Conservation (phyloP, 371 early-diverging fungal species). For the Apophysomyces variabilis region DNA sequence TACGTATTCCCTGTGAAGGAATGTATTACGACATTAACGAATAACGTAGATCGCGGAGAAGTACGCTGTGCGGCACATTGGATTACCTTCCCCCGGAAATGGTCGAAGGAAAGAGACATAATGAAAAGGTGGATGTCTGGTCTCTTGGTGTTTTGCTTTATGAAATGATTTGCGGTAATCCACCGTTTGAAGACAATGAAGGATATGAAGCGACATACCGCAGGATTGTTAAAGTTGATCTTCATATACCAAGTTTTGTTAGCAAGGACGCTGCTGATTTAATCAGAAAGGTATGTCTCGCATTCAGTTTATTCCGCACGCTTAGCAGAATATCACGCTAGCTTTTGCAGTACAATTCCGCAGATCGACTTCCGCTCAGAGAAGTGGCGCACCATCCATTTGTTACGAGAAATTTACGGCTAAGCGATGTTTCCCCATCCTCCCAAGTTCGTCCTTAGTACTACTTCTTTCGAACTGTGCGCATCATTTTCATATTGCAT, state of each 20-base stretch:
- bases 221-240: constrained; percentile 85
- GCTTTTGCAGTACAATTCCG: constrained; percentile 81
- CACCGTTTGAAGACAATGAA: constrained; percentile 92
- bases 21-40: background rate
- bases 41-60: constrained; percentile 56
- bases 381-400: constrained; percentile 87
- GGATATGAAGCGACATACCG: constrained; percentile 72
- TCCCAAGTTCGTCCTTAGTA: background rate
- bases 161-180: constrained; percentile 94
- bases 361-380: constrained; percentile 76
- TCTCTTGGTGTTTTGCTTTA: constrained; percentile 87
- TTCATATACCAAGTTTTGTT: constrained; percentile 83
- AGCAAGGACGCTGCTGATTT: constrained; percentile 89
- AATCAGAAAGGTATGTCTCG: constrained; percentile 68
- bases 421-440: background rate
- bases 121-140: constrained; percentile 90
- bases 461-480: background rate
- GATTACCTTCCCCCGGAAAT: constrained; percentile 97
- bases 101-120: constrained; percentile 85
- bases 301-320: background rate
- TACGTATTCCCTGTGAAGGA: constrained; percentile 20
- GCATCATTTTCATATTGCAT: background rate
- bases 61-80: constrained; percentile 96
- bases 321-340: constrained; percentile 21
- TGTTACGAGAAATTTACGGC: constrained; percentile 35